phyloP scores from a whole-genome alignment of 805 yeast genomes.

The Lachancea sp. region DNA sequence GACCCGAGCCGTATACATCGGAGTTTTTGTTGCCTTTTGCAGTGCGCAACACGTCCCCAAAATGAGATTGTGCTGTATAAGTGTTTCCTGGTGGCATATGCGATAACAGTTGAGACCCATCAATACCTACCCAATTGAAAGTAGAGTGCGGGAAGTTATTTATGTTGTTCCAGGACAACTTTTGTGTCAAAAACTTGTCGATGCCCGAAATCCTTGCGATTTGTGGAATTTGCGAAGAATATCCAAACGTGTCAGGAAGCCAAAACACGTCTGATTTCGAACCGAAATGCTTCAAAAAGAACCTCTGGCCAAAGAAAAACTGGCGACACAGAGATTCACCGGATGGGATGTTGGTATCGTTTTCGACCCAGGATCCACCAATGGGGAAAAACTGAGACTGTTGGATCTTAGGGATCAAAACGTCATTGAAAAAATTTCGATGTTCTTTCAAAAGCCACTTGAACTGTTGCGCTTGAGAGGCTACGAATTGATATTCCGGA shows the following conservation, averaged over 20 bases:
- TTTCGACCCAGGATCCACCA: conserved; percentile 98
- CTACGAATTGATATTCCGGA: conserved; percentile 91
- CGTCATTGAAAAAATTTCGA: conserved; percentile 64
- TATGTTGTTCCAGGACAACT: conserved; percentile 93
- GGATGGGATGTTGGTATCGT: conserved; percentile 91
- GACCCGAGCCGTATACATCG: conserved; percentile 71
- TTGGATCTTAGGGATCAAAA: conserved; percentile 54
- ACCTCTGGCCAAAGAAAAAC: conserved; percentile 83
- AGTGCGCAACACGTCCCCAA: conserved; percentile 85
- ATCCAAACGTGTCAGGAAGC: conserved; percentile 97
- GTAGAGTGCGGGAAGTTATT: conserved; percentile 84
- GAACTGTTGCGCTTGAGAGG: conserved; percentile 94
- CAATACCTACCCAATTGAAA: conserved; percentile 92
- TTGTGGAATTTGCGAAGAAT: conserved; percentile 92
- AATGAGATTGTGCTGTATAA: conserved; percentile 87
- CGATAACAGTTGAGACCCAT: conserved; percentile 85
- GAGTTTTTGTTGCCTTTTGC: conserved; percentile 76
- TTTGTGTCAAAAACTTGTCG: conserved; percentile 82
- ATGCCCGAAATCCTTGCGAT: conserved; percentile 82
- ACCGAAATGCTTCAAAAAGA: conserved; percentile 75
- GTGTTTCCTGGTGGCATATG: conserved; percentile 99
- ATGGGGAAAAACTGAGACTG: conserved; percentile 78
- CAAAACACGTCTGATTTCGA: conserved; percentile 70
- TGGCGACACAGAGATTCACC: conserved; percentile 91
- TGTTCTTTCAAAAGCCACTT: conserved; percentile 86